Evolutionary conservation across 129 eudicot species (phyloP).

Genomic region (sunflower (Helianthus annuus)): DNA sequence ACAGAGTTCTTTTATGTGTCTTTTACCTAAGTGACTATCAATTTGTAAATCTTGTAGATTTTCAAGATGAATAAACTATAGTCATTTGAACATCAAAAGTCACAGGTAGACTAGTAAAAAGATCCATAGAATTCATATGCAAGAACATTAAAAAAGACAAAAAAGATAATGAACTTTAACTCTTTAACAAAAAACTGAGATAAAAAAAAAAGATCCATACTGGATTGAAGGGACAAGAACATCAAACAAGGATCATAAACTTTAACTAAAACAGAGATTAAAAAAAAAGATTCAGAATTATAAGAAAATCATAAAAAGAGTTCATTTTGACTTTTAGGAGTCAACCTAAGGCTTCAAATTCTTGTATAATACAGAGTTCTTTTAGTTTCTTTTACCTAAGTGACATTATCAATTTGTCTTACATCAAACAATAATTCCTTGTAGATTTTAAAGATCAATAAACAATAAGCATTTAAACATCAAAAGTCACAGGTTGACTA

Average conservation of each 20-base stretch:
- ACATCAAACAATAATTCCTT: slow-evolving; percentile 7
- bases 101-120: slow-evolving; percentile 7
- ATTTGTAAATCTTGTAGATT: slow-evolving; percentile 1
- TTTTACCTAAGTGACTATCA: not conserved
- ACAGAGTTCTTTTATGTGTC: not conserved
- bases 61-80: not conserved
- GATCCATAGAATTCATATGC: not conserved
- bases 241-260: too few relatives aligned
- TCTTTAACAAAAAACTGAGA: not conserved
- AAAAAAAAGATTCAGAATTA: too few relatives aligned
- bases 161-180: not conserved
- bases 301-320: not conserved
- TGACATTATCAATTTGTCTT: not conserved
- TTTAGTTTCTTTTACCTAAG: not conserved
- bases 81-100: slow-evolving; percentile 12
- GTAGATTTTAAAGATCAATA: not conserved
- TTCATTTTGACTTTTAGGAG: slow-evolving; percentile 22
- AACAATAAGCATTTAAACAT: slow-evolving; percentile 2
- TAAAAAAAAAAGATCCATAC: slow-evolving; percentile 24
- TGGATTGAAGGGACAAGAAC: too few relatives aligned
- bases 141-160: not conserved
- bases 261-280: too few relatives aligned
- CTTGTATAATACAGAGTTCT: not conserved
- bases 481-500: slow-evolving; percentile 16
- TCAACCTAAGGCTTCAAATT: slow-evolving; percentile 2